These are phyloP conservation scores for Neostapfia colusana DNA, from an alignment of 176 grass and related monocot species.

Conservation along the genomic window DNA sequence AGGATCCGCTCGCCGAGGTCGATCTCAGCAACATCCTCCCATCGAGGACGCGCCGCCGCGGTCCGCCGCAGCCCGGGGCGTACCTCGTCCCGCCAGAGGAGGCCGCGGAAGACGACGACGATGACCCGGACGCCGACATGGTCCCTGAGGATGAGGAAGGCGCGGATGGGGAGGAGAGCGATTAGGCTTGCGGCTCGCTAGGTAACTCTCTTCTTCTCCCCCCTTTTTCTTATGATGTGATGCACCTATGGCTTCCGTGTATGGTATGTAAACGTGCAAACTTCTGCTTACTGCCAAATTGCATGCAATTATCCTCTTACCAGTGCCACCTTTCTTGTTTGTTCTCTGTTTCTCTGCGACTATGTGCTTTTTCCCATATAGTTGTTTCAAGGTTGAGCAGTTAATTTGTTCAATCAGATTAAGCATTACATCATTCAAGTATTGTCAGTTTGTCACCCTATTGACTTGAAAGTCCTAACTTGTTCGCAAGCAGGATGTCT, in stretches of 20 bases:
- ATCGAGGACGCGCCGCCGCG: conserved; percentile 62
- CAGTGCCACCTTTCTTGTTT: neutral
- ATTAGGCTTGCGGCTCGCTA: conserved; percentile 38
- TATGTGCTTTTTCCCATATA: too few relatives aligned
- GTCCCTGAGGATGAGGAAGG: conserved; percentile 24
- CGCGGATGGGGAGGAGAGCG: conserved; percentile 49
- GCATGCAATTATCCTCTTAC: neutral
- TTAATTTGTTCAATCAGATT: neutral
- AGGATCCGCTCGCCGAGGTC: conserved; percentile 73
- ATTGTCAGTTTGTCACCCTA: neutral
- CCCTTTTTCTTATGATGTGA: neutral
- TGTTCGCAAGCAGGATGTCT: neutral
- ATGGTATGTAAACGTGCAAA: neutral
- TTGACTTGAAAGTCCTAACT: neutral
- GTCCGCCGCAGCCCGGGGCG: conserved; percentile 50
- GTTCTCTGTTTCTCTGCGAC: neutral
- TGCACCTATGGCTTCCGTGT: neutral
- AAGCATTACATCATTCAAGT: neutral
- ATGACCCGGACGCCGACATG: conserved; percentile 50
- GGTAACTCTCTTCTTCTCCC: conserved; percentile 12
- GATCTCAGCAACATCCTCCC: conserved; percentile 77
- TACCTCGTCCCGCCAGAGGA: conserved; percentile 54
- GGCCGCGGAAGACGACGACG: conserved; percentile 48
- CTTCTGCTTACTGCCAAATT: neutral
- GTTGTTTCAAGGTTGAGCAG: neutral